phyloP scores from a whole-genome alignment of 108 stramenopile genomes.

The Ochromonas danica region DNA sequence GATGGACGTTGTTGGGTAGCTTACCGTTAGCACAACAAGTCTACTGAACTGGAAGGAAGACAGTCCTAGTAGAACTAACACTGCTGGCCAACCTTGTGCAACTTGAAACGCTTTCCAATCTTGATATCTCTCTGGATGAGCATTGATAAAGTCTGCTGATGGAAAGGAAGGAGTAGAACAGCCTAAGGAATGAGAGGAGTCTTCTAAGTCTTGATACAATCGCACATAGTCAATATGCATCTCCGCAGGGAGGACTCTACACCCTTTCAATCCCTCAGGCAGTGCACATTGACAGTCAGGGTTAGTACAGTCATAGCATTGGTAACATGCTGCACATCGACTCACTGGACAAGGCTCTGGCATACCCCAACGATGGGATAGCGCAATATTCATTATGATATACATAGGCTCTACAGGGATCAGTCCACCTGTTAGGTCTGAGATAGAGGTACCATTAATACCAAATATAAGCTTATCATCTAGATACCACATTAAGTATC shows the following conservation, averaged over 20 bases:
- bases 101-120: too few relatives aligned
- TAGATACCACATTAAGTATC: slow-evolving; percentile 1
- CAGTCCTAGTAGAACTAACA: too few relatives aligned
- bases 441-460: background rate
- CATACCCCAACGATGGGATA: slow-evolving; percentile 91
- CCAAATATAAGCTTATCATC: background rate
- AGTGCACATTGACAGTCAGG: background rate
- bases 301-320: slow-evolving; percentile 57
- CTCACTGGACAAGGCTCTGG: slow-evolving; percentile 68
- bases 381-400: slow-evolving; percentile 84
- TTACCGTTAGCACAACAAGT: too few relatives aligned
- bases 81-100: too few relatives aligned
- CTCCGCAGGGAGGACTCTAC: background rate
- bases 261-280: background rate
- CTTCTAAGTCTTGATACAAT: background rate
- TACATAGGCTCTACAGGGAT: slow-evolving; percentile 55
- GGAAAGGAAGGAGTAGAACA: background rate
- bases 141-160: background rate
- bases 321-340: slow-evolving; percentile 65
- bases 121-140: background rate
- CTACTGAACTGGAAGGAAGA: too few relatives aligned
- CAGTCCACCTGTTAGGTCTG: too few relatives aligned
- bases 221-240: background rate
- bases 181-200: background rate
- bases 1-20: too few relatives aligned